These are phyloP conservation scores for Hypericum androsaemum DNA, from an alignment of 345 rosid species.

Conservation along the genomic window DNA sequence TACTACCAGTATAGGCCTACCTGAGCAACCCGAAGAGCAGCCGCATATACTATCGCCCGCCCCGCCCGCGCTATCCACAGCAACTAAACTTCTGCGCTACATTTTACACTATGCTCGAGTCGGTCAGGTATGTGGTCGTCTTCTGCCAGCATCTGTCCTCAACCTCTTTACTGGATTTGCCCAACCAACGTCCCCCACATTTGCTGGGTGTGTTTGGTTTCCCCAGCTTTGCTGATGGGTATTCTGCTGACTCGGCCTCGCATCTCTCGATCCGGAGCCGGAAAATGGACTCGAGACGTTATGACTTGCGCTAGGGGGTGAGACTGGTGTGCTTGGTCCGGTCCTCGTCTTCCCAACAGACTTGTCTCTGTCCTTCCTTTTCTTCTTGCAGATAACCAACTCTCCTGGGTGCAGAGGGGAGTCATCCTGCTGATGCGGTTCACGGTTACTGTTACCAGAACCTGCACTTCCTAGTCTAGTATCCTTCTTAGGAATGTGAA, in stretches of 20 bases:
- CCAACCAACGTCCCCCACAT: constrained; percentile 74
- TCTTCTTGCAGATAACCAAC: constrained; percentile 94
- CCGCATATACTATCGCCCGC: no score
- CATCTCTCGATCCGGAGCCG: constrained; percentile 44
- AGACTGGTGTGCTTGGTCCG: constrained; percentile 63
- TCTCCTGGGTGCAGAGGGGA: constrained; percentile 87
- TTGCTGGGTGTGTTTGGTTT: constrained; percentile 55
- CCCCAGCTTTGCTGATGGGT: constrained; percentile 63
- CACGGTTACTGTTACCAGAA: constrained; percentile 38
- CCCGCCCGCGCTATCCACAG: background rate
- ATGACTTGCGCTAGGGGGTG: constrained; percentile 66
- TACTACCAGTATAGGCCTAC: no score
- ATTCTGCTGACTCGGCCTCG: constrained; percentile 33
- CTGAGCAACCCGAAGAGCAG: no score
- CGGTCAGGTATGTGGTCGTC: constrained; percentile 72
- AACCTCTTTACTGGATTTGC: constrained; percentile 96
- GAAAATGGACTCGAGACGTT: constrained; percentile 46
- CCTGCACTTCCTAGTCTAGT: constrained; percentile 49
- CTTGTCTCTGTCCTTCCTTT: constrained; percentile 96
- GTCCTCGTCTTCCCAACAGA: constrained; percentile 44
- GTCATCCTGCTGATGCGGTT: constrained; percentile 49
- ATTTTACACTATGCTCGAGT: constrained; percentile 14
- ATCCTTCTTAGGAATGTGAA: constrained; percentile 59
- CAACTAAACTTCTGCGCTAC: constrained; percentile 8
- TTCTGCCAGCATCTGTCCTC: constrained; percentile 86